Base-by-base conservation (phyloP, 768 basidiomycete genomes). In the Xerocomellus intermedius region DNA sequence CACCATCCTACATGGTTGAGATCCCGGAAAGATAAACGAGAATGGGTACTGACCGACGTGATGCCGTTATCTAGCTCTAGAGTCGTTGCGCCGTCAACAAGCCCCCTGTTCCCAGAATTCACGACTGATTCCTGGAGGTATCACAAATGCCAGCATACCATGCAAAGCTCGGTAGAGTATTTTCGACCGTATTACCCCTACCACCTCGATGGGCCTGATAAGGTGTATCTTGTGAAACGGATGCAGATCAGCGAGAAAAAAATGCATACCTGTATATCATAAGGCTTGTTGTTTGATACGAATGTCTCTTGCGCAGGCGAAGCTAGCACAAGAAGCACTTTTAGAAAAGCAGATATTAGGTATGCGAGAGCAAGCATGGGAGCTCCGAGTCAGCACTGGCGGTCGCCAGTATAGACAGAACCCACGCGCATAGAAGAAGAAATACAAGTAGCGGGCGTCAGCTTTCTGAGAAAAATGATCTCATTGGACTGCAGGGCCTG, bases 11-110 rank as follows among this genome's bases (percentile, higher is more conserved):
- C 54, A 19, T 19, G 19, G 35, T 21, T 60, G 59, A 64, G 56
- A 28, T 50, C 33, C 46, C 38, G 7, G 32, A 33, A 38, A 42
- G 13, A 21, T 17, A 37, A 8, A n/a, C 2, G 8, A 13, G 24
- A 41, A 47, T 45, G 26, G 39, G 14, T 26, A 62, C 68, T 61
- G 50, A 83, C 87, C 75, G 80, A 82, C 8, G 89, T 89, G 54
- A 91, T 78, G 2, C 86, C 87, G 65, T 89, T 87, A 67, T 91
- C 90, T 57, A 91, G 69, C 70, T 91, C 89, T 13, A 93, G 76
- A 1, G 87, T 89, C 2, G 85, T 86, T 24, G 84, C 84, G 24
- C 88, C 90, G 59, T 87, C 81, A 46, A 91, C 79, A 54, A 91
- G 75, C 21, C 82, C 89, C 85, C 88, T 89, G 58, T 33, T 56